Percentiles rank a stretch among this genome's conserved stretches.
These are phyloP conservation scores for Magnusiomyces sp. DNA, from an alignment of 1,139 yeast species.

Conservation along the genomic window DNA sequence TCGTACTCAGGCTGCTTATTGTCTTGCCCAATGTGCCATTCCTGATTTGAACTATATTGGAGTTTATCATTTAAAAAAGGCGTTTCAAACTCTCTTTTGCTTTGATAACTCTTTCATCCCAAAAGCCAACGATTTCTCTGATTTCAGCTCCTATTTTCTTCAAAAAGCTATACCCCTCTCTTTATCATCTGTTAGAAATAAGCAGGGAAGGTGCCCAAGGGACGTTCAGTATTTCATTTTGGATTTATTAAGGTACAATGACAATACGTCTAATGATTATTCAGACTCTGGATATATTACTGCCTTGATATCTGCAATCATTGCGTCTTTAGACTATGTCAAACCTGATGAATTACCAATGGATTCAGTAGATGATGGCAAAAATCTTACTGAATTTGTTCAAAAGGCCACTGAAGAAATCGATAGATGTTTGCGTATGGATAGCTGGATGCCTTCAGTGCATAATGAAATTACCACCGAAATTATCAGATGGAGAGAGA, in stretches of 20 bases:
- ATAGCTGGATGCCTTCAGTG: slow-evolving; percentile 78
- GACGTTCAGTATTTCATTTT: slow-evolving; percentile 56
- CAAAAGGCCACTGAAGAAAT: slow-evolving; percentile 49
- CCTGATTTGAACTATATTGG: slow-evolving; percentile 63
- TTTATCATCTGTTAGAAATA: slow-evolving; percentile 52
- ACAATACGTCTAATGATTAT: slow-evolving; percentile 70
- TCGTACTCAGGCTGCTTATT: slow-evolving; percentile 77
- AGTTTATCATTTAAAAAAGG: slow-evolving; percentile 57
- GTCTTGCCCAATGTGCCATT: slow-evolving; percentile 60
- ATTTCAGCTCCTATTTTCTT: slow-evolving; percentile 57
- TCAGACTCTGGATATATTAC: slow-evolving; percentile 66
- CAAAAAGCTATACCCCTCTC: slow-evolving; percentile 62
- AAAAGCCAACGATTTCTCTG: slow-evolving; percentile 67
- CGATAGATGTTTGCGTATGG: slow-evolving; percentile 68
- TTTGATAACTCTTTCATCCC: slow-evolving; percentile 63
- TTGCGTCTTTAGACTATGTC: slow-evolving; percentile 29
- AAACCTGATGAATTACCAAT: slow-evolving; percentile 24
- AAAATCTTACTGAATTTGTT: slow-evolving; percentile 33
- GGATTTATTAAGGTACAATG: slow-evolving; percentile 73
- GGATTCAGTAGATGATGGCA: slow-evolving; percentile 13
- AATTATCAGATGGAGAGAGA: slow-evolving; percentile 51
- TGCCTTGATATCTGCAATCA: slow-evolving; percentile 49
- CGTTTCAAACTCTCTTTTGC: slow-evolving; percentile 65
- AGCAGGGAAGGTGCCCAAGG: slow-evolving; percentile 57
- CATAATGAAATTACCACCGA: slow-evolving; percentile 50